phyloP scores from a whole-genome alignment of 1,139 yeast genomes.

The Taphrina pruni region DNA sequence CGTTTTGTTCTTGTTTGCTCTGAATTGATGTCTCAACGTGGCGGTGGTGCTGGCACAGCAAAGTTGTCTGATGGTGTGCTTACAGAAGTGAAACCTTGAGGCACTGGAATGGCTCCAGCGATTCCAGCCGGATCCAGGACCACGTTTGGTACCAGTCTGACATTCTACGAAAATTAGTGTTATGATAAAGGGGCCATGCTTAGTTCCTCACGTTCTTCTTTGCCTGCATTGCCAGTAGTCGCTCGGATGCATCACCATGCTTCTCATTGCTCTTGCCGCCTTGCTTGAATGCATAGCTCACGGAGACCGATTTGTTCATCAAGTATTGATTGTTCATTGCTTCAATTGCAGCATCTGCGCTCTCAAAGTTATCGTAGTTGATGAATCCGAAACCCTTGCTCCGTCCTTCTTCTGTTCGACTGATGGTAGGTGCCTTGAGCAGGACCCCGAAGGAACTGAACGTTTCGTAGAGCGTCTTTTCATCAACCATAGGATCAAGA shows the following conservation, averaged over 20 bases:
- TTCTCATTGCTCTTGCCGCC: constrained; percentile 58
- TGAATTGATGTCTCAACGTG: constrained; percentile 1
- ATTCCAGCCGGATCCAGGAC: not conserved
- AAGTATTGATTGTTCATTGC: constrained; percentile 72
- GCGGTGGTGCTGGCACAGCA: constrained; percentile 18
- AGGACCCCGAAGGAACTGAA: constrained; percentile 75
- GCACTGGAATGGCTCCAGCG: not conserved
- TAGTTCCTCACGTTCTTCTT: constrained; percentile 49
- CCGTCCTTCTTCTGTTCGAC: constrained; percentile 60
- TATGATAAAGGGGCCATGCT: not conserved
- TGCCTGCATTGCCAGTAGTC: constrained; percentile 75
- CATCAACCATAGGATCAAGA: constrained; percentile 72
- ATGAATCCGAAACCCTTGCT: constrained; percentile 72
- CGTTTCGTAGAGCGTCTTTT: constrained; percentile 62
- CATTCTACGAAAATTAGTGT: constrained; percentile 11
- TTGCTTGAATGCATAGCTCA: constrained; percentile 73
- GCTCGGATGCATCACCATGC: constrained; percentile 83
- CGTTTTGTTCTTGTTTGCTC: not conserved
- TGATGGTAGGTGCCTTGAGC: constrained; percentile 60
- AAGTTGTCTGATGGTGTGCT: not conserved
- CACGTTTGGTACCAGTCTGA: constrained; percentile 15
- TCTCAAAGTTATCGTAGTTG: constrained; percentile 65
- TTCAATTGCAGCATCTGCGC: constrained; percentile 74
- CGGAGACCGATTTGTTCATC: constrained; percentile 66
- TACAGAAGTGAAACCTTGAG: constrained; percentile 11